Evolutionary conservation across 2,329 filamentous ascomycete genomes (phyloP).

Genomic region (Apiospora marii): DNA sequence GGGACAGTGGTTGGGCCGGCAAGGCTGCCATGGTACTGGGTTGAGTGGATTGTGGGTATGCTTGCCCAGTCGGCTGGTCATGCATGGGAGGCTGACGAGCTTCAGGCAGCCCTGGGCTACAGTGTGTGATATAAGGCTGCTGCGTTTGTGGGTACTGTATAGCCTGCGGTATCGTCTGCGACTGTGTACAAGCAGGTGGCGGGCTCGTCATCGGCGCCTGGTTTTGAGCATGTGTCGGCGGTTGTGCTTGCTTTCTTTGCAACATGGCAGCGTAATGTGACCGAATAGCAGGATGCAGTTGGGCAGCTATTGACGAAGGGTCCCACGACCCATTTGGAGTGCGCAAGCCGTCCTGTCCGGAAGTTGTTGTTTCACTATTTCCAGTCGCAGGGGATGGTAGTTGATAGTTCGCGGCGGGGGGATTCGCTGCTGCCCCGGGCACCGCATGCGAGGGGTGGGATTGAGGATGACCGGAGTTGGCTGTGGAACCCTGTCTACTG

Average conservation of each 20-base stretch:
- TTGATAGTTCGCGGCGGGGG: background rate
- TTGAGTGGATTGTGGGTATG: background rate
- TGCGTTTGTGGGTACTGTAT: background rate
- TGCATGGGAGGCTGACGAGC: background rate
- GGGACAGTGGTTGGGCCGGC: background rate
- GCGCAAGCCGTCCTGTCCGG: slow-evolving; percentile 21
- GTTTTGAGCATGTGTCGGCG: background rate
- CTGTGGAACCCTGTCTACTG: slow-evolving; percentile 33
- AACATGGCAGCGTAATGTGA: slow-evolving; percentile 42
- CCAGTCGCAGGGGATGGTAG: background rate
- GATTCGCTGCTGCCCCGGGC: background rate
- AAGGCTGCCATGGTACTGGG: background rate
- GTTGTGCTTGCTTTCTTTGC: slow-evolving; percentile 31
- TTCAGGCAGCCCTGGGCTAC: background rate
- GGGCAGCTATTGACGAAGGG: slow-evolving; percentile 27
- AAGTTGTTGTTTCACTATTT: background rate
- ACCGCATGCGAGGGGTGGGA: background rate
- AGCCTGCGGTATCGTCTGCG: background rate
- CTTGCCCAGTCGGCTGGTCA: background rate
- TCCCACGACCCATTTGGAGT: slow-evolving; percentile 26
- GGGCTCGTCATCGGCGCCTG: background rate
- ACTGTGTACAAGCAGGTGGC: background rate
- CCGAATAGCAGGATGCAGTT: slow-evolving; percentile 43
- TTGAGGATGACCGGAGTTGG: slow-evolving; percentile 21
- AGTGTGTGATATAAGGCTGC: background rate